A percentile compares a stretch with the other conserved stretches of the same genome.
phyloP scores from a whole-genome alignment of 768 basidiomycete genomes.

The Hydnomerulius pinastri region DNA sequence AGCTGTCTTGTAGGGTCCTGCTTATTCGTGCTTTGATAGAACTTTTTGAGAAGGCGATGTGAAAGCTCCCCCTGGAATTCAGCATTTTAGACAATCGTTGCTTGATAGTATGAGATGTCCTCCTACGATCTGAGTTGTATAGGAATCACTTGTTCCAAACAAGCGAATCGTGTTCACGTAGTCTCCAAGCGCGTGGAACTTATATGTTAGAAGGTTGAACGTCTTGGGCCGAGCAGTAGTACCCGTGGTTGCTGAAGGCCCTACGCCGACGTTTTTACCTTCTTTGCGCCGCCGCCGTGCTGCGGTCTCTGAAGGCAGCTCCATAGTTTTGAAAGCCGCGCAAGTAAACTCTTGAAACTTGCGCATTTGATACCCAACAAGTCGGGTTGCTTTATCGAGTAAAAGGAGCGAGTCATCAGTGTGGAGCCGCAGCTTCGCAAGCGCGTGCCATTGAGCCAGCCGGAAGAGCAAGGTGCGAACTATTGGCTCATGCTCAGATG shows the following conservation, averaged over 20 bases:
- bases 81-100: no score
- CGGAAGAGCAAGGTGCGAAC: constrained; percentile 26
- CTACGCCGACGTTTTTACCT: background rate
- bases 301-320: constrained; percentile 22
- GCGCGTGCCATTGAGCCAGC: constrained; percentile 34
- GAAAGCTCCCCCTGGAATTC: constrained; percentile 33
- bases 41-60: constrained; percentile 32
- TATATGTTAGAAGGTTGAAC: constrained; percentile 37
- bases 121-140: constrained; percentile 35
- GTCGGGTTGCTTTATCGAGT: constrained; percentile 18
- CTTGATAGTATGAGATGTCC: no score
- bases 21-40: constrained; percentile 30
- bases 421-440: constrained; percentile 37
- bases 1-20: constrained; percentile 6
- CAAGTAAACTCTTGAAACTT: constrained; percentile 29
- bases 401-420: constrained; percentile 23
- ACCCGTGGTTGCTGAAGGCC: background rate
- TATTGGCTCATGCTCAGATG: constrained; percentile 18
- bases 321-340: constrained; percentile 22
- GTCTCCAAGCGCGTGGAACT: constrained; percentile 39
- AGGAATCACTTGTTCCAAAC: constrained; percentile 39
- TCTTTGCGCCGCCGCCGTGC: constrained; percentile 14
- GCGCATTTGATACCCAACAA: constrained; percentile 19
- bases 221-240: background rate
- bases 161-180: constrained; percentile 26